phyloP scores from a whole-genome alignment of 768 basidiomycete genomes.

The Termitomyces sp. region DNA sequence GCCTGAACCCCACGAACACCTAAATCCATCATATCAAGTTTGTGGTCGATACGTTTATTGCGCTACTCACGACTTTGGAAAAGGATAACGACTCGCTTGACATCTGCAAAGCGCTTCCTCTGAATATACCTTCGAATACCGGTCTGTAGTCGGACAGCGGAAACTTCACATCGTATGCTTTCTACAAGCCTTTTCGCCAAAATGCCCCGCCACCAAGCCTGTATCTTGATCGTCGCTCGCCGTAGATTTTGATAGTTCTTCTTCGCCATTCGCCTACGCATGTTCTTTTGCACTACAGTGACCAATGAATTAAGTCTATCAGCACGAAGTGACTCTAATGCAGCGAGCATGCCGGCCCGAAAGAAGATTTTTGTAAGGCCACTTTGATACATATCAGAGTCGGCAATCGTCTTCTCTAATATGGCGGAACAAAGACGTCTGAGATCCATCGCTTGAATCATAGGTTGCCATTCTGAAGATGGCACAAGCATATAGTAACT shows the following conservation, averaged over 20 bases:
- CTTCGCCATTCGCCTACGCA: slow-evolving; percentile 79
- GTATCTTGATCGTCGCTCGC: slow-evolving; percentile 73
- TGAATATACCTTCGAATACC: slow-evolving; percentile 69
- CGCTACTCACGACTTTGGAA: slow-evolving; percentile 79
- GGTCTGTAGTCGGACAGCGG: slow-evolving; percentile 74
- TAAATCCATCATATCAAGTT: slow-evolving; percentile 21
- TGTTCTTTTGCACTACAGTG: slow-evolving; percentile 96
- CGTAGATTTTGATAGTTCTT: slow-evolving; percentile 74
- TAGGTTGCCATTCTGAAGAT: slow-evolving; percentile 79
- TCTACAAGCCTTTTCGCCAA: slow-evolving; percentile 68
- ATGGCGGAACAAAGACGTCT: slow-evolving; percentile 78
- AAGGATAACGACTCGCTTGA: slow-evolving; percentile 54
- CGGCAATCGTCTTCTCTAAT: slow-evolving; percentile 80
- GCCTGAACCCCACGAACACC: slow-evolving; percentile 73
- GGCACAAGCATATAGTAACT: slow-evolving; percentile 97
- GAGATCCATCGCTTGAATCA: slow-evolving; percentile 79
- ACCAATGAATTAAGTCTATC: slow-evolving; percentile 86
- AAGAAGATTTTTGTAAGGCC: slow-evolving; percentile 99
- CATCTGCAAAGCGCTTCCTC: slow-evolving; percentile 60
- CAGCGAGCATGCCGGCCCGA: slow-evolving; percentile 97
- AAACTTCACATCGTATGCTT: slow-evolving; percentile 62
- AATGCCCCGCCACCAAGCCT: slow-evolving; percentile 93
- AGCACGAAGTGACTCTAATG: slow-evolving; percentile 85
- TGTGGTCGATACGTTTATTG: background rate
- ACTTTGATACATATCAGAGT: slow-evolving; percentile 94